These are phyloP conservation scores for Tricholoma furcatifolium DNA, from an alignment of 768 basidiomycete genomes.

Conservation along the genomic window DNA sequence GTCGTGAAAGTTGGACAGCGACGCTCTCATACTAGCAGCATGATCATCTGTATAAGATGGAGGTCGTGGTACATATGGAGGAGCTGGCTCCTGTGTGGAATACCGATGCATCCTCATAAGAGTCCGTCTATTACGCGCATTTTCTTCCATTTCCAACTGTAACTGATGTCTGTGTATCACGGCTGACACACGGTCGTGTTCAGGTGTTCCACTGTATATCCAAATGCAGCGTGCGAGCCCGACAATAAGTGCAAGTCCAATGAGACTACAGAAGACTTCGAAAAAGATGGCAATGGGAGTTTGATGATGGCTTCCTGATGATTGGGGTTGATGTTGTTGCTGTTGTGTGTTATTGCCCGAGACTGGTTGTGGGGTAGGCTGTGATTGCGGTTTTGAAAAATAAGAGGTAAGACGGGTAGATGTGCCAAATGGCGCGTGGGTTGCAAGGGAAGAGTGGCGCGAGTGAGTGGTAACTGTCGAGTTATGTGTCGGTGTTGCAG, in stretches of 20 bases:
- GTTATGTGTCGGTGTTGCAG: slow-evolving; percentile 4
- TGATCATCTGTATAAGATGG: slow-evolving; percentile 36
- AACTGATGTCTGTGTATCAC: slow-evolving; percentile 44
- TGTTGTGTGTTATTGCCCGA: slow-evolving; percentile 1
- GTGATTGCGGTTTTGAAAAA: slow-evolving; percentile 3
- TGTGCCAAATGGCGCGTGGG: slow-evolving; percentile 2
- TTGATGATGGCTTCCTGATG: slow-evolving; percentile 17
- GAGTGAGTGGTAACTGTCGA: slow-evolving; percentile 2
- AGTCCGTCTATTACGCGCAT: slow-evolving; percentile 38
- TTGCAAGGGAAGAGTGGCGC: slow-evolving; percentile 5
- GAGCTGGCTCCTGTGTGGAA: slow-evolving; percentile 42
- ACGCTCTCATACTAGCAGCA: not conserved
- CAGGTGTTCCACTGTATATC: slow-evolving; percentile 43
- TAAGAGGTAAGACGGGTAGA: not conserved
- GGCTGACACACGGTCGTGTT: slow-evolving; percentile 42
- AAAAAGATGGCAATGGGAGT: slow-evolving; percentile 42
- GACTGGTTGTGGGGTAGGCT: slow-evolving; percentile 5
- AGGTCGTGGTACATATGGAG: slow-evolving; percentile 52
- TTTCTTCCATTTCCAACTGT: slow-evolving; percentile 50
- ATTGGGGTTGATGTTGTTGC: slow-evolving; percentile 14
- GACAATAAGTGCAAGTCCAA: slow-evolving; percentile 32
- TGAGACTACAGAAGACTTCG: slow-evolving; percentile 43
- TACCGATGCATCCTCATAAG: slow-evolving; percentile 15
- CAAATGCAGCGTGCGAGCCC: slow-evolving; percentile 39
- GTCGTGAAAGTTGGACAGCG: slow-evolving; percentile 13